Conservation (phyloP, 2,329 filamentous ascomycete species). For the Raffaelea arxii region DNA sequence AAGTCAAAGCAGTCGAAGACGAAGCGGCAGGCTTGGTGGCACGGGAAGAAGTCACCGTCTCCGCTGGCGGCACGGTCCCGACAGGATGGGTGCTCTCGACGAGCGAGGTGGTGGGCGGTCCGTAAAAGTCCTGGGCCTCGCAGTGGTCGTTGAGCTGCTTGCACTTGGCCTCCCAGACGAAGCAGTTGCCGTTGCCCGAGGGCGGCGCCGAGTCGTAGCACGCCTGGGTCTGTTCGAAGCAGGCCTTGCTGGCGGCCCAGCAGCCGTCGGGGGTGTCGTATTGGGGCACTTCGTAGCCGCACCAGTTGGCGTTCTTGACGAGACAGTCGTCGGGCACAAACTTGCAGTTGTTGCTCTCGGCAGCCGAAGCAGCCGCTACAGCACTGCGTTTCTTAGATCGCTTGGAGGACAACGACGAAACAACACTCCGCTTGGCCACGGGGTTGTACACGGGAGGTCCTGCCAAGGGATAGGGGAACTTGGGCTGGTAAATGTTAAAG, state of each 20-base stretch:
- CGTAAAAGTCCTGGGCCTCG: conserved; percentile 29
- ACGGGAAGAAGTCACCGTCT: not conserved
- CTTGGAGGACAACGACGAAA: not conserved
- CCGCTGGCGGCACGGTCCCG: conserved; percentile 12
- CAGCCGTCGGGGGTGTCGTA: conserved; percentile 49
- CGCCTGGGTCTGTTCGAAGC: conserved; percentile 47
- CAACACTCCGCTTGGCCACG: conserved; percentile 1
- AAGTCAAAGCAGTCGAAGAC: not conserved
- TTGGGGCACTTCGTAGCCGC: conserved; percentile 47
- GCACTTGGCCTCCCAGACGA: conserved; percentile 55
- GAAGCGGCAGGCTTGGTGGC: not conserved
- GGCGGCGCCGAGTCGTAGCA: conserved; percentile 52
- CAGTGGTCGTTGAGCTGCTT: conserved; percentile 33
- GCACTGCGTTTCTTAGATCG: not conserved
- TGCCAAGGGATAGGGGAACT: conserved; percentile 50
- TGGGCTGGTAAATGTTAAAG: conserved; percentile 44
- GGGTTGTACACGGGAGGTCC: conserved; percentile 47
- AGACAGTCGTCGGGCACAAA: conserved; percentile 45
- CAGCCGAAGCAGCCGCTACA: conserved; percentile 7
- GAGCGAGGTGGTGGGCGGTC: conserved; percentile 28
- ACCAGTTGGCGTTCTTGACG: conserved; percentile 64
- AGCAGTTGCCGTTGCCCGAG: conserved; percentile 50
- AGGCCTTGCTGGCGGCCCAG: conserved; percentile 45
- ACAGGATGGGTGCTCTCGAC: conserved; percentile 14
- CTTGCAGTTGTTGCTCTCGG: conserved; percentile 22